Evolutionary conservation across 2,329 filamentous ascomycete genomes (phyloP).

Genomic region (Botryotinia globosa): DNA sequence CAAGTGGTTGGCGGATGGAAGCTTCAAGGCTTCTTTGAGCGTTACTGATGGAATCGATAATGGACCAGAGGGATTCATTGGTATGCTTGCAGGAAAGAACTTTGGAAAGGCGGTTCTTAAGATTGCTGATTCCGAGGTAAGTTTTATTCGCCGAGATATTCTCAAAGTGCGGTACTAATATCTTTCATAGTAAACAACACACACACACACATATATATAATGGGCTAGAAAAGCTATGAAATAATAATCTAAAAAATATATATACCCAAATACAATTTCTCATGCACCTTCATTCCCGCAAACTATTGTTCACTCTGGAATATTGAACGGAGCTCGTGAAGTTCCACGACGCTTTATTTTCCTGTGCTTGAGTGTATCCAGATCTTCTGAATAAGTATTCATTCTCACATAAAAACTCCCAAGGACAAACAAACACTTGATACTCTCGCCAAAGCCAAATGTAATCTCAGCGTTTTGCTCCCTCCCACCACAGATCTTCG

Average conservation of each 20-base stretch:
- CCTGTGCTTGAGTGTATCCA: neutral
- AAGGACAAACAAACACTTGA: neutral
- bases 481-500: no score
- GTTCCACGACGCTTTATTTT: neutral
- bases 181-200: neutral
- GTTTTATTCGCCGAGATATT: neutral
- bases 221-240: neutral
- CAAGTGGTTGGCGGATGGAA: constrained; percentile 66
- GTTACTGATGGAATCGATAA: constrained; percentile 67
- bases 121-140: constrained; percentile 43
- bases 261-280: neutral
- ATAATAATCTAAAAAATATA: neutral
- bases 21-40: constrained; percentile 58
- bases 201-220: no score
- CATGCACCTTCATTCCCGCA: no score
- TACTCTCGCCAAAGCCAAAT: neutral
- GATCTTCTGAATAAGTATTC: neutral
- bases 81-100: constrained; percentile 67
- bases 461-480: neutral
- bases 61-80: constrained; percentile 60
- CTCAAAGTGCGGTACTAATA: neutral
- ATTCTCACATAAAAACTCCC: neutral
- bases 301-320: no score
- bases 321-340: neutral
- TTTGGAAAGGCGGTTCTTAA: constrained; percentile 72